Evolutionary conservation across 75 land plant genomes (phyloP), one percentile per base, ranked within the genome.

Genomic region (Selaginella tamariscina): DNA sequence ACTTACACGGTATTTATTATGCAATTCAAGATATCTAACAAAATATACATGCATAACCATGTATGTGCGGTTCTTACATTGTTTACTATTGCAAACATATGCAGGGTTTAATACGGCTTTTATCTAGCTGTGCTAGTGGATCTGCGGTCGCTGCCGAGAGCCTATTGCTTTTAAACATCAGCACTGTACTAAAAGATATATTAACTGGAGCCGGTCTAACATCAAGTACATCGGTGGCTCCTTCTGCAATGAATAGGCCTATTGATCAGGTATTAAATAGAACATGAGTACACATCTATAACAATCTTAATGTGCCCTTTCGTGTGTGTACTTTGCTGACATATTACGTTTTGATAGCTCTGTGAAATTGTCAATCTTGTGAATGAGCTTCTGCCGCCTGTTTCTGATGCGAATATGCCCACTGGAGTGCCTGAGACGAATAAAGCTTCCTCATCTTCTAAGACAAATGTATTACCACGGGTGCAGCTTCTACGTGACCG

Each of bases 61-160:
- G 20, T 67, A 2, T 64, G 13, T 67, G 13, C 20, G 29, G 8
- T 1, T 27, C 9, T 2, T 29, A 5, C 20, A 2, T 71, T 30
- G 20, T n/a, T 32, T 29, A 27, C 32, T 39, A 39, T 5, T 15
- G 49, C 49, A 5, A 39, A 39, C 15, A 15, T 39, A 39, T 82
- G 69, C 83, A 95, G 99, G 96, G 96, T 27, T 78, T 95, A 70
- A 90, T 95, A 23, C 81, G 96, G 28, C 78, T 95, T 30, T 81
- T 95, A 20, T 85, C 96, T 28, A 90, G 88, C 20, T 90, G 91
- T 82, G 99, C 96, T 27, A 85, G 89, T 77, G 99, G 99, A 0
- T 95, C 99, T 31, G 78, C 88, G 2, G 54, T 80, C 32, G 88
- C 80, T 21, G 85, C 96, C 8, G 88, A 87, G 71, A 84, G 83